Conservation (phyloP, 495 filamentous ascomycete genomes). For the Xylaria intraflava region DNA sequence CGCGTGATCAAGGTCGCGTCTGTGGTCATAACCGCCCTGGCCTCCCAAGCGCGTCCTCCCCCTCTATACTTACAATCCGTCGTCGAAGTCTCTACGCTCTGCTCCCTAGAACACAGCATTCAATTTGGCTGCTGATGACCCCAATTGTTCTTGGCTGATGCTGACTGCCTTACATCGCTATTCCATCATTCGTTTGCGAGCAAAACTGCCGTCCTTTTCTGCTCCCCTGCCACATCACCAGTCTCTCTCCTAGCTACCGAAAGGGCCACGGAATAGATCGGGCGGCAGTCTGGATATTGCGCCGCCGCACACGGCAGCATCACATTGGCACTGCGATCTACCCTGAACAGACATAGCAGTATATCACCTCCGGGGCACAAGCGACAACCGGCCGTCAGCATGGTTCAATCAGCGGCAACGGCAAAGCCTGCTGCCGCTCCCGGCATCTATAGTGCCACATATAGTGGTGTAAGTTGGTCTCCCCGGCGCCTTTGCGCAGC, state of each 20-base stretch:
- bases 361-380: not conserved
- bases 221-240: no score
- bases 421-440: conserved; percentile 11
- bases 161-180: not conserved
- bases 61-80: not conserved
- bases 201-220: no score
- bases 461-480: conserved; percentile 71
- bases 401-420: conserved; percentile 32
- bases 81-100: not conserved
- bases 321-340: no score
- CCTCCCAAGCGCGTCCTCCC: not conserved
- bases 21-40: not conserved
- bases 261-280: no score
- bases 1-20: not conserved
- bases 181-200: no score
- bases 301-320: no score
- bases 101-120: not conserved
- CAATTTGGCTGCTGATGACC: not conserved
- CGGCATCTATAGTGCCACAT: conserved; percentile 80
- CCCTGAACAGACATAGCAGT: not conserved
- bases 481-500: conserved; percentile 2
- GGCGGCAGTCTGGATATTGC: no score
- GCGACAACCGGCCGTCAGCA: conserved; percentile 10
- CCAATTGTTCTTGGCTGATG: not conserved
- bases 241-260: no score